Base-by-base conservation (phyloP, 768 basidiomycete genomes). In the Boletales sp. region DNA sequence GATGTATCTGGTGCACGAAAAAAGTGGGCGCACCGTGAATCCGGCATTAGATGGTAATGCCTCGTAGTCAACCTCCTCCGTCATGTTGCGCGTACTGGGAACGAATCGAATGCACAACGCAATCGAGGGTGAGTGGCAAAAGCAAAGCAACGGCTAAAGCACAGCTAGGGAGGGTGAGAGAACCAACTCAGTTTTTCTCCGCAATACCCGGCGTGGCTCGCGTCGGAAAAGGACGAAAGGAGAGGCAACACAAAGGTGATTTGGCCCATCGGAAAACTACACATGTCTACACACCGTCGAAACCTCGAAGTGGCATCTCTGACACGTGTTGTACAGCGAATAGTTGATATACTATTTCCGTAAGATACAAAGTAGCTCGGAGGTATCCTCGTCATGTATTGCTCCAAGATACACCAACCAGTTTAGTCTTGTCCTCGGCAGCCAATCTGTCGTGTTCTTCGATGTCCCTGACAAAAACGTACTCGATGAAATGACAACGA, bases 1-100 rank as follows among this genome's bases (percentile, higher is more conserved):
- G 48, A 41, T 45, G 50, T 45, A 36, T 44, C 60, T 46, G 55
- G 39, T 48, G 42, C 48, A 45, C 7, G 28, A 44, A 34, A 44
- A 15, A 15, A 35, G 28, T 41, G 44, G 42, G 41, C 59, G 58
- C 60, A 89, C 87, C 21, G 81, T 83, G 60, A 93, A 79, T 41
- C 90, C 86, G 36, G 87, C 84, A 70, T 90, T 90, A 8, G 82
- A 78, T 48, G 88, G 84, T 44, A 87, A 67, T 48, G 71, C 76
- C 68, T 87, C 86, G 63, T 85, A 84, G 48, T 85, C 85, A 21
- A 77, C 76, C 55, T 80, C 74, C 35, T 69, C 72, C 36, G 73
- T 67, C 63, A 72, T 72, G 47, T 42, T 45, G 53, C 14, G 46
- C 55, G 41, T 49, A 15, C 35, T 38, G 44, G 37, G 36, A 41